Base-by-base conservation (phyloP, 306 rosid species). In the Ormosia semicastrata region DNA sequence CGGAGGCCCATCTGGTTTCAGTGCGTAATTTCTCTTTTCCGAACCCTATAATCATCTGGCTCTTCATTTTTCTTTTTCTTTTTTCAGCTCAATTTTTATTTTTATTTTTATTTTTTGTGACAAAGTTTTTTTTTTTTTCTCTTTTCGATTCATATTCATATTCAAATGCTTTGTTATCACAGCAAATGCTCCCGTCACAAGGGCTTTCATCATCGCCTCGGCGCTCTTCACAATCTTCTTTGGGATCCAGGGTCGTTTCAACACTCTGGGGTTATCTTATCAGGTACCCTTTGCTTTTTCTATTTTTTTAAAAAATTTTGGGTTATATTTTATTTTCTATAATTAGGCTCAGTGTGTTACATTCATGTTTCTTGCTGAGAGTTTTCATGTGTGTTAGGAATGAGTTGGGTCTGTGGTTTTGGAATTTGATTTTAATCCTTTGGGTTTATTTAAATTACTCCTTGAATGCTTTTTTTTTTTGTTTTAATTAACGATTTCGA, bases 1-100 rank as follows among this genome's bases (percentile, higher is more conserved):
- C 97, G 98, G 97, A 71, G 99, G 99, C 81, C 99, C 98, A 15
- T 93, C 99, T 80, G 99, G 99, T 87, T 96, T 96, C 89, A 81
- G 99, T 95, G 69, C 77, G 99, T 90, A 3, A 40, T 53, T 46
- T 66, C 75, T 73, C 81, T 32, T 63, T 40, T n/a, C 43, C 70
- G 4, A 34, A 15, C 44, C 72, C 3, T 46, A 44, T 64, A 18
- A 52, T 64, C 24, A 56, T 76, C 84, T 67, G 50, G 62, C 5
- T 49, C n/a, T 60, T 18, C 56, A 29, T 32, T 62, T 54, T 62
- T 33, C 2, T 32, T 62, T 54, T 62, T 33, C 2, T 17, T 30
- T 73, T 63, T 63, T 68, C 18, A 37, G 3, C 60, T 53, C 58
- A 14, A 7, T 59, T 50, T 52, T 33, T n/a, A n/a, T n/a, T n/a